Base-by-base conservation (phyloP, 768 basidiomycete species). In the Strobilomyces confusus region DNA sequence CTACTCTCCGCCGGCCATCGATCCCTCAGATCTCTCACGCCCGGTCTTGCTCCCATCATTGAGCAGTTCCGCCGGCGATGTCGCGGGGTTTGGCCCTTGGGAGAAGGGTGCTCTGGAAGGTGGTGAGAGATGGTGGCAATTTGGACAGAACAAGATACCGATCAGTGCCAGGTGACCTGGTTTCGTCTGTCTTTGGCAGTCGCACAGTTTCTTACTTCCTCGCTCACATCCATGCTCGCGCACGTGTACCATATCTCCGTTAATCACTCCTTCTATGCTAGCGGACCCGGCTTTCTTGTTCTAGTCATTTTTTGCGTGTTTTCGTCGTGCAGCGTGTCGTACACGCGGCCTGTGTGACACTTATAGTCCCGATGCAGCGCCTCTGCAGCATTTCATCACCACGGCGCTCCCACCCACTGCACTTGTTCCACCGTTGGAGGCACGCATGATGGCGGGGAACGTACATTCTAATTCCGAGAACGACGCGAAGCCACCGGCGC, bases 31-130 rank as follows among this genome's bases (percentile, higher is more conserved):
- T 22, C 17, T 56, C 26, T 36, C 54, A 13, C 55, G 51, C 26
- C 56, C 41, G 4, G 30, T 51, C 15, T 14, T 51, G 37, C 17
- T 54, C 9, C 49, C 55, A 19, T 51, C 44, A n/a, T 44, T 29
- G 11, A 37, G 51, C 38, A 13, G 25, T 5, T 37, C 19, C 7
- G 4, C 37, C 4, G 54, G 40, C 36, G 50, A 55, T 25, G 53
- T 40, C n/a, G 47, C 59, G 6, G 58, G 61, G 33, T 53, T 61
- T 52, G 61, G 66, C 38, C 32, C 37, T 33, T 59, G 78, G 83
- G 74, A 74, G 19, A 76, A 81, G 25, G 75, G 75, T 41, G 79
- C 82, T 44, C 84, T 80, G 83, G 80, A 73, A 14, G 73, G 71
- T 0, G 77, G 78, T 44, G 79, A 80, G 45, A 78, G 79, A 17